phyloP scores from a whole-genome alignment of 2,329 filamentous ascomycete species.

The Neopestalotiopsis sp. region DNA sequence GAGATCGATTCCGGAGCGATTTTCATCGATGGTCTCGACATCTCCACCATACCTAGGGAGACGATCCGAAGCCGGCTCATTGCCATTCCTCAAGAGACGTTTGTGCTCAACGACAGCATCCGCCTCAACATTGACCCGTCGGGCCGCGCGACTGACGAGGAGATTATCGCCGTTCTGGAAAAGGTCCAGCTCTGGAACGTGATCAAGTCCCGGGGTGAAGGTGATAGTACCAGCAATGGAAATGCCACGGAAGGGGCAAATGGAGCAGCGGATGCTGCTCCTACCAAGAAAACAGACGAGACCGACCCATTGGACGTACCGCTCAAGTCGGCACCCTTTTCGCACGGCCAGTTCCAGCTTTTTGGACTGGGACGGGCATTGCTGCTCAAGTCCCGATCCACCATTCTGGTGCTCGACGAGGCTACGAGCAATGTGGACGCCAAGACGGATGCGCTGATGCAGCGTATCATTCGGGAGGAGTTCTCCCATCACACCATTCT shows the following conservation, averaged over 20 bases:
- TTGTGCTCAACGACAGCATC: constrained; percentile 10
- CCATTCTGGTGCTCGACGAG: constrained; percentile 13
- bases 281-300: neutral
- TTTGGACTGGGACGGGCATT: constrained; percentile 16
- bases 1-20: constrained; percentile 14
- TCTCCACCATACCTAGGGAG: neutral
- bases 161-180: neutral
- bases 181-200: constrained; percentile 17
- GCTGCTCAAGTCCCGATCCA: neutral
- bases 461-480: constrained; percentile 15
- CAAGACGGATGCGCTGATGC: constrained; percentile 11
- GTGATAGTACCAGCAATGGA: neutral
- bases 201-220: constrained; percentile 5
- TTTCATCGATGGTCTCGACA: constrained; percentile 12
- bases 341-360: constrained; percentile 18
- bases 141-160: constrained; percentile 5
- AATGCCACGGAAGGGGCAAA: neutral
- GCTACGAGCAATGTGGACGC: constrained; percentile 16
- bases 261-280: neutral
- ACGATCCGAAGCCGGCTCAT: constrained; percentile 5
- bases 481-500: constrained; percentile 11
- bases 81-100: constrained; percentile 16
- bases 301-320: neutral
- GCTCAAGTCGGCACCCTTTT: constrained; percentile 5
- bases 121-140: constrained; percentile 15